Conservation (phyloP, 2,329 filamentous ascomycete genomes). For the Sclerotiophoma versabilis region DNA sequence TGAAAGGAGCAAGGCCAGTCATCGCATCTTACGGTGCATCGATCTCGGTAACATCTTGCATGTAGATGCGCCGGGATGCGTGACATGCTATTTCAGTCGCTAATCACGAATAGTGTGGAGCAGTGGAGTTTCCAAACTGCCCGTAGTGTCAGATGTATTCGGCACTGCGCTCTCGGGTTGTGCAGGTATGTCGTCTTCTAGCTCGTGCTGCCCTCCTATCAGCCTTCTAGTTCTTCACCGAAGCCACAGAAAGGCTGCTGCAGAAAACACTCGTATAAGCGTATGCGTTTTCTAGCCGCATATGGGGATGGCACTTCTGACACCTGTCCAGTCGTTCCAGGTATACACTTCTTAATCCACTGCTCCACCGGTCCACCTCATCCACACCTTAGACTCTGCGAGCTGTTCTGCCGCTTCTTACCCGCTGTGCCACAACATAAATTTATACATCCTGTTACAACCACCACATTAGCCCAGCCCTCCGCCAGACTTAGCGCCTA, state of each 20-base stretch:
- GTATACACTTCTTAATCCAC: neutral
- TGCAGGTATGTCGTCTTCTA: constrained; percentile 13
- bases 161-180: constrained; percentile 13
- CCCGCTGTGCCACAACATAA: constrained; percentile 11
- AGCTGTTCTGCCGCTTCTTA: neutral
- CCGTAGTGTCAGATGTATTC: constrained; percentile 7
- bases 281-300: constrained; percentile 18
- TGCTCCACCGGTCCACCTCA: constrained; percentile 11
- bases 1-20: constrained; percentile 11
- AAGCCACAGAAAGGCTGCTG: constrained; percentile 9
- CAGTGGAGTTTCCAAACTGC: constrained; percentile 3
- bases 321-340: constrained; percentile 16
- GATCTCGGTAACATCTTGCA: constrained; percentile 21
- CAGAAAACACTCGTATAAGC: constrained; percentile 1
- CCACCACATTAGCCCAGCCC: constrained; percentile 10
- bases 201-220: constrained; percentile 19
- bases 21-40: constrained; percentile 4
- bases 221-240: constrained; percentile 11
- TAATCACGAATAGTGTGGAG: constrained; percentile 3
- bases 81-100: constrained; percentile 15
- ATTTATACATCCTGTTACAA: neutral
- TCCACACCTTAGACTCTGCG: neutral
- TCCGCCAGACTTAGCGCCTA: neutral
- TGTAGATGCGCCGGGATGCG: constrained; percentile 2
- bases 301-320: constrained; percentile 10